Conservation (phyloP, 192 early-diverging fungal genomes). For the Coemansia erecta region DNA sequence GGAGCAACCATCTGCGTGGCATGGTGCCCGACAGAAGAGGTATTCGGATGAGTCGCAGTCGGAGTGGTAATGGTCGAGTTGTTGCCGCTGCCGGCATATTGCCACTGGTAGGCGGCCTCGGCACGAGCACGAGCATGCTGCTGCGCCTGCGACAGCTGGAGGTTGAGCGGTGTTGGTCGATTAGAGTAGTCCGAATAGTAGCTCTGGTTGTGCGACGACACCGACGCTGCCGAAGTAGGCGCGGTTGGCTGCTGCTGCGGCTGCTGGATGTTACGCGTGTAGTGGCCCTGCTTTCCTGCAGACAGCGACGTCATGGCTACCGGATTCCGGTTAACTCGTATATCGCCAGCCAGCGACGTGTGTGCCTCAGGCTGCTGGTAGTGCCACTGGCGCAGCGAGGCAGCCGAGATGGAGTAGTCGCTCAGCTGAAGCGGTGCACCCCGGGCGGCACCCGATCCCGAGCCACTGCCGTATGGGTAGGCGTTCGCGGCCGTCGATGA, state of each 20-base stretch:
- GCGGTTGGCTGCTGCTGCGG: slow-evolving; percentile 6
- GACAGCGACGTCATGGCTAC: too few species aligned
- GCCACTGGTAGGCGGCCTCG: slow-evolving; percentile 25
- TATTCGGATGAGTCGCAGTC: neutral
- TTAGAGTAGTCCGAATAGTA: slow-evolving; percentile 8
- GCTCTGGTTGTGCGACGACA: too few species aligned
- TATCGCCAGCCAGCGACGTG: too few species aligned
- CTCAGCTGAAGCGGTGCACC: slow-evolving; percentile 31
- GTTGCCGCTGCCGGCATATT: slow-evolving; percentile 12
- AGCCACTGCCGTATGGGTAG: slow-evolving; percentile 13
- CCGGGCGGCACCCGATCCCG: neutral
- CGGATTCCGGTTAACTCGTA: too few species aligned
- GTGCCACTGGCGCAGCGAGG: too few species aligned
- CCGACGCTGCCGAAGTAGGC: neutral
- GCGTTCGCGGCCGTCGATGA: neutral
- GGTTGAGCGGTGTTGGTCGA: neutral
- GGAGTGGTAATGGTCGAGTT: slow-evolving; percentile 8
- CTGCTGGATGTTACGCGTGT: slow-evolving; percentile 24
- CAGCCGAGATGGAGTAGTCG: slow-evolving; percentile 33
- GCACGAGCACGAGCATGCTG: slow-evolving; percentile 10
- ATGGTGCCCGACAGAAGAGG: neutral
- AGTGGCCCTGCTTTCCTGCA: slow-evolving; percentile 13
- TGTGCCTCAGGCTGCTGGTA: too few species aligned
- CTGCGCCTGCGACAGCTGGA: neutral
- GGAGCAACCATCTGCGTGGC: slow-evolving; percentile 1